Percentiles rank a stretch among this genome's conserved stretches.
Conservation (phyloP, 2,329 filamentous ascomycete genomes). For the Fusarium begoniae region DNA sequence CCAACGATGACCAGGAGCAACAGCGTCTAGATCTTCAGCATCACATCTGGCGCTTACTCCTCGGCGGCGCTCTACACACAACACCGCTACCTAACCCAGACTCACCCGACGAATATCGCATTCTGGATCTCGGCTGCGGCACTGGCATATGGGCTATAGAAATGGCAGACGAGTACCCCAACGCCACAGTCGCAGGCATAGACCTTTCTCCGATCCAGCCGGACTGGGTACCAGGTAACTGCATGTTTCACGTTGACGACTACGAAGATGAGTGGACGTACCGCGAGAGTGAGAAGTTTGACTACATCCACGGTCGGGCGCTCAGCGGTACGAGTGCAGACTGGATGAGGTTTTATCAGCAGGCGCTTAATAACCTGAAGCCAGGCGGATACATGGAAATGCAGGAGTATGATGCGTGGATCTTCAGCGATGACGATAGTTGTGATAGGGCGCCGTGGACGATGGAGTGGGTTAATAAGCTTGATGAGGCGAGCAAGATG, state of each 20-base stretch:
- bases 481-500: constrained; percentile 48
- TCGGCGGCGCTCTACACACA: constrained; percentile 34
- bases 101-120: constrained; percentile 44
- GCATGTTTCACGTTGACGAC: constrained; percentile 73
- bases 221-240: constrained; percentile 65
- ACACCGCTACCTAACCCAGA: constrained; percentile 43
- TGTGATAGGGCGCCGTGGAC: constrained; percentile 50
- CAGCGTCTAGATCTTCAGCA: constrained; percentile 52
- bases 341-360: constrained; percentile 46
- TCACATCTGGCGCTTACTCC: constrained; percentile 43
- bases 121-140: constrained; percentile 68
- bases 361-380: constrained; percentile 44
- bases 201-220: constrained; percentile 69
- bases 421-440: constrained; percentile 52
- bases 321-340: constrained; percentile 47
- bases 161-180: constrained; percentile 59
- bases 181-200: constrained; percentile 54
- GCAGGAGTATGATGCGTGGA: constrained; percentile 52
- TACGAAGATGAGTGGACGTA: constrained; percentile 59
- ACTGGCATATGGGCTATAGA: constrained; percentile 70
- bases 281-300: constrained; percentile 44
- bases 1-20: constrained; percentile 48
- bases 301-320: constrained; percentile 51
- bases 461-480: constrained; percentile 50
- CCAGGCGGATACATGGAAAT: constrained; percentile 51